A percentile compares a stretch with the other conserved stretches of the same genome.
These are phyloP conservation scores for Apiospora marii DNA, from an alignment of 2,329 filamentous ascomycete species.

Conservation along the genomic window DNA sequence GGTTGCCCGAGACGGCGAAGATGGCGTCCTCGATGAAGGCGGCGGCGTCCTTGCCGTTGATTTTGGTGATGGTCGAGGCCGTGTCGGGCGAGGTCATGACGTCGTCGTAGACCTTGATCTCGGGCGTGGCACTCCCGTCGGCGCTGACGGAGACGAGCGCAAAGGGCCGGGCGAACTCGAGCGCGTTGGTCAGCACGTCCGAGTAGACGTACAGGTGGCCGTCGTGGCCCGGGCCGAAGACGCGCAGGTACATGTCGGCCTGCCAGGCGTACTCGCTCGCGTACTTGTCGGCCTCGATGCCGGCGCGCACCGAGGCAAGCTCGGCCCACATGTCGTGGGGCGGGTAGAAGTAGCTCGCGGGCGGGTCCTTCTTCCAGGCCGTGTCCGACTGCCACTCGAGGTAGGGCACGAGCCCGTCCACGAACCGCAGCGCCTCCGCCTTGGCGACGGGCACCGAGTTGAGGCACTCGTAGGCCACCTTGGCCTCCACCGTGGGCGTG, in stretches of 20 bases:
- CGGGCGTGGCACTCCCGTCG: conserved; percentile 39
- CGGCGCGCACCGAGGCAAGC: conserved; percentile 42
- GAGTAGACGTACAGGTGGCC: conserved; percentile 52
- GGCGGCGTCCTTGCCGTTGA: conserved; percentile 42
- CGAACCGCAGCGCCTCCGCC: conserved; percentile 47
- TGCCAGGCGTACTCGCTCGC: conserved; percentile 51
- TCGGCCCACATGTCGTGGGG: conserved; percentile 48
- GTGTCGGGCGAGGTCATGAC: conserved; percentile 41
- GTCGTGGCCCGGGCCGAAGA: conserved; percentile 50
- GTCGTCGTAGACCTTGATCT: conserved; percentile 44
- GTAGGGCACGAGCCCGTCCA: conserved; percentile 50
- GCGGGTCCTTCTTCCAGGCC: conserved; percentile 48
- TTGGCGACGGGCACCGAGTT: conserved; percentile 51
- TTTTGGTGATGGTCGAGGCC: conserved; percentile 39
- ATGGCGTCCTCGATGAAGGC: conserved; percentile 40
- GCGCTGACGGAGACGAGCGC: conserved; percentile 43
- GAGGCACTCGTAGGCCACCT: conserved; percentile 49
- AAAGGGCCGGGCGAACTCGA: conserved; percentile 45
- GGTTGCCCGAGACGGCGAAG: conserved; percentile 43
- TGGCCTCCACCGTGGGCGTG: conserved; percentile 46
- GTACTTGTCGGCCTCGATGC: conserved; percentile 45
- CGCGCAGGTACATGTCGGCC: conserved; percentile 46
- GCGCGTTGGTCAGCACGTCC: conserved; percentile 47
- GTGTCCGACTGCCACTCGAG: conserved; percentile 51
- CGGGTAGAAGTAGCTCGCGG: conserved; percentile 47